Conservation (phyloP, 1,284 basidiomycete genomes). For the Naganishia cerealis region DNA sequence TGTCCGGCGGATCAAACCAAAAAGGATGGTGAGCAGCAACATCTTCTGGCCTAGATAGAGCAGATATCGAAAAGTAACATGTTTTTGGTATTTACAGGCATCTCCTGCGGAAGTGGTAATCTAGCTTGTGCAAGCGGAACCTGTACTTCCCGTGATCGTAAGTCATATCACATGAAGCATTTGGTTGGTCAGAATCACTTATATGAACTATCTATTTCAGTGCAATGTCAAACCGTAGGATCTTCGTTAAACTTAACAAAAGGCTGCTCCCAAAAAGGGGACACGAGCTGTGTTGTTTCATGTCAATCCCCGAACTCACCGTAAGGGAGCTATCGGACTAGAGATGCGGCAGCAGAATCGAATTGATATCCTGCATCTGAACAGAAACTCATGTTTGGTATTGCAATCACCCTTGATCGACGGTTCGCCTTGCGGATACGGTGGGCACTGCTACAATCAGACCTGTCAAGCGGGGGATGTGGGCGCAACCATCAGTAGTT, state of each 20-base stretch:
- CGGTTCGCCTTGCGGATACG: conserved; percentile 77
- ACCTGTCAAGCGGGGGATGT: conserved; percentile 67
- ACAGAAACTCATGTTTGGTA: conserved; percentile 66
- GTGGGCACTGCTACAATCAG: conserved; percentile 61
- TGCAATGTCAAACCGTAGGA: conserved; percentile 76
- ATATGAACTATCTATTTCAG: conserved; percentile 39
- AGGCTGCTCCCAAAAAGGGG: conserved; percentile 67
- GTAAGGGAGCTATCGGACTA: conserved; percentile 23
- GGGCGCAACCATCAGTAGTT: conserved; percentile 64
- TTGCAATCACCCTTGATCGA: conserved; percentile 75
- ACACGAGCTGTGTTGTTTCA: conserved; percentile 72
- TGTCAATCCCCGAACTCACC: conserved; percentile 68
- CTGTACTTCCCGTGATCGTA: conserved; percentile 74
- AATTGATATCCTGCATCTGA: conserved; percentile 12
- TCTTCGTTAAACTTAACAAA: conserved; percentile 65
- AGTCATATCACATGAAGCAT: conserved; percentile 39
- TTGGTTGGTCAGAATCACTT: neutral
- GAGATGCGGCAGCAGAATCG: conserved; percentile 2
- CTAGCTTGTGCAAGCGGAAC: conserved; percentile 76
- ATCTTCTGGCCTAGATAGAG: neutral
- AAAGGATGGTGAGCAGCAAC: conserved; percentile 63
- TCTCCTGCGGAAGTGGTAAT: conserved; percentile 65
- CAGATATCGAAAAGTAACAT: neutral
- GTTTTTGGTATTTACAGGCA: conserved; percentile 52
- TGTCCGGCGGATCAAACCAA: conserved; percentile 71